Evolutionary conservation across 2,329 filamentous ascomycete genomes (phyloP).

Genomic region (Chrysoporthe austroafricana): DNA sequence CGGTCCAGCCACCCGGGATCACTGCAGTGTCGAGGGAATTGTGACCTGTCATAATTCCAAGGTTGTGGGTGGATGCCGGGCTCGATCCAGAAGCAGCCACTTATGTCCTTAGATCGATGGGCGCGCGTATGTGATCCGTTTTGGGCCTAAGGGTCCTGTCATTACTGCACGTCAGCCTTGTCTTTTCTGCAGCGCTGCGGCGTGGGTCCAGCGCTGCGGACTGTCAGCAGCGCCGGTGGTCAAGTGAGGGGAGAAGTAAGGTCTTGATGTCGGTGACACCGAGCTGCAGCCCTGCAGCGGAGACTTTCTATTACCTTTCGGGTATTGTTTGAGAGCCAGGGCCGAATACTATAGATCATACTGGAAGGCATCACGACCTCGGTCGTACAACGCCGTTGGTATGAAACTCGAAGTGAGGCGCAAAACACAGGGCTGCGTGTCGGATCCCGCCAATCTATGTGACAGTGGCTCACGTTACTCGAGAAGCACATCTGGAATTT

Average conservation of each 20-base stretch:
- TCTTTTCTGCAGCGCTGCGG: conserved; percentile 2
- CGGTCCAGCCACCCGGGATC: conserved; percentile 6
- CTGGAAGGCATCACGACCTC: background rate
- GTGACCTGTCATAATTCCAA: conserved; percentile 8
- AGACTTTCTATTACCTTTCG: background rate
- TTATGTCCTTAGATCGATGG: conserved; percentile 12
- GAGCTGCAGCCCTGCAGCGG: conserved; percentile 14
- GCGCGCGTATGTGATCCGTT: background rate
- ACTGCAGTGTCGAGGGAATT: background rate
- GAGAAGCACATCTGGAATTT: conserved; percentile 17
- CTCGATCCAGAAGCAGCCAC: conserved; percentile 20
- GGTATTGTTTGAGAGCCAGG: background rate
- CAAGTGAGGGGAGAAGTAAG: background rate
- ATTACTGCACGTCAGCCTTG: conserved; percentile 1
- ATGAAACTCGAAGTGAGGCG: conserved; percentile 22
- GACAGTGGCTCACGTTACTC: conserved; percentile 19
- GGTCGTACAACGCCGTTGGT: conserved; percentile 4
- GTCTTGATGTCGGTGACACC: background rate
- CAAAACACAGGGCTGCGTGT: conserved; percentile 17
- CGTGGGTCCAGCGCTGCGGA: background rate
- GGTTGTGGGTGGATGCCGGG: conserved; percentile 7
- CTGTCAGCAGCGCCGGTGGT: background rate
- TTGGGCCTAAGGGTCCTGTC: background rate
- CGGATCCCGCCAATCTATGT: conserved; percentile 19
- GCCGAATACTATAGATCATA: background rate